A percentile compares a stretch with the other conserved stretches of the same genome.
Evolutionary conservation across 768 basidiomycete species (phyloP).

Genomic region (Suillus subalutaceus): DNA sequence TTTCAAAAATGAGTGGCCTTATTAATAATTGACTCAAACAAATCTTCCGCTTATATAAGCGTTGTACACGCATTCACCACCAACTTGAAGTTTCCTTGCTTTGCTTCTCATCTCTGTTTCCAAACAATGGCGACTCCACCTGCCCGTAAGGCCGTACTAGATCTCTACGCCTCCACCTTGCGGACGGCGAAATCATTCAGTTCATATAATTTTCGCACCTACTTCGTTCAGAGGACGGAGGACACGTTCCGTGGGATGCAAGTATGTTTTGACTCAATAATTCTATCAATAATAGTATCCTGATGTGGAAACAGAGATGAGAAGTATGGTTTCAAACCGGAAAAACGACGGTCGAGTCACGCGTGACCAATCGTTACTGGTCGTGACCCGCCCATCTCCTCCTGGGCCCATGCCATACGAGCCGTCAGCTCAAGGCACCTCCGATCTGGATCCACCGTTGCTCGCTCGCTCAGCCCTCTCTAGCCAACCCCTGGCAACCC

Average conservation of each 20-base stretch:
- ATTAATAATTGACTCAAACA: too few relatives aligned
- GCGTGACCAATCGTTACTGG: too few relatives aligned
- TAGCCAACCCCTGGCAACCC: too few relatives aligned
- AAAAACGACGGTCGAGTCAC: too few relatives aligned
- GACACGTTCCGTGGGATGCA: slow-evolving; percentile 73
- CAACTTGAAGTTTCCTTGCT: not conserved
- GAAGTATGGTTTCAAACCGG: too few relatives aligned
- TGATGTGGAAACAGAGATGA: too few relatives aligned
- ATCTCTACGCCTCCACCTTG: slow-evolving; percentile 75
- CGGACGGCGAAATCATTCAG: slow-evolving; percentile 81
- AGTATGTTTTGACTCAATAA: slow-evolving; percentile 25
- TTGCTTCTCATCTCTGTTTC: not conserved
- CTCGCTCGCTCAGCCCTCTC: too few relatives aligned
- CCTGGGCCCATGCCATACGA: too few relatives aligned
- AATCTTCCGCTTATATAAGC: not conserved
- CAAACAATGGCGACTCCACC: slow-evolving; percentile 51
- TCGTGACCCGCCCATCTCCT: too few relatives aligned
- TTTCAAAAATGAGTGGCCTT: too few relatives aligned
- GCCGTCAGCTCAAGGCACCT: too few relatives aligned
- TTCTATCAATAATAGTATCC: not conserved
- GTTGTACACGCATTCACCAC: not conserved
- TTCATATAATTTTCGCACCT: slow-evolving; percentile 94
- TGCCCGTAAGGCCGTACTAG: slow-evolving; percentile 63
- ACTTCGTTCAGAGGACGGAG: slow-evolving; percentile 75
- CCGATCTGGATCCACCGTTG: too few relatives aligned